Conservation (phyloP, 805 yeast genomes). For the Metschnikowia chrysomelidarum region DNA sequence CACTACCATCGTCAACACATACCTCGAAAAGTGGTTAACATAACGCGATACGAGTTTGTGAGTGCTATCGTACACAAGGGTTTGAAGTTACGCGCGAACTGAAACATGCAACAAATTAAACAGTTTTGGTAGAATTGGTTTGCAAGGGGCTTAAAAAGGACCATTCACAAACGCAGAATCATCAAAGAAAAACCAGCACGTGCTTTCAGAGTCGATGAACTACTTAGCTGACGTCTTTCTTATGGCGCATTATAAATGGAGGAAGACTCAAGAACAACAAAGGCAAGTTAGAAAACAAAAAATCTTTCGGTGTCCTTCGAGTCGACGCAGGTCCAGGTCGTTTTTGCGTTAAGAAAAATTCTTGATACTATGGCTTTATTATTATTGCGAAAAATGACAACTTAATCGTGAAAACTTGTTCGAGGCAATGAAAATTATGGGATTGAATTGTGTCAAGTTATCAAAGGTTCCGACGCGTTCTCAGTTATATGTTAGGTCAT, state of each 20-base stretch:
- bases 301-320: slow-evolving; percentile 44
- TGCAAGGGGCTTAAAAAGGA: slow-evolving; percentile 63
- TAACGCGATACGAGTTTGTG: slow-evolving; percentile 53
- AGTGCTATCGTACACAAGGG: slow-evolving; percentile 45
- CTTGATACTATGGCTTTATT: slow-evolving; percentile 46
- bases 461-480: slow-evolving; percentile 61
- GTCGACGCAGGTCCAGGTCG: slow-evolving; percentile 65
- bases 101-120: slow-evolving; percentile 54
- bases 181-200: slow-evolving; percentile 47
- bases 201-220: slow-evolving; percentile 17
- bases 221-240: slow-evolving; percentile 49
- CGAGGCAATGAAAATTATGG: too few relatives aligned
- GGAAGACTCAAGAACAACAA: too few relatives aligned
- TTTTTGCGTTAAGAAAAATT: slow-evolving; percentile 47
- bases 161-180: slow-evolving; percentile 57
- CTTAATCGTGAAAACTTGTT: too few relatives aligned
- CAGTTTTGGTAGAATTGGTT: slow-evolving; percentile 56
- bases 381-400: too few relatives aligned
- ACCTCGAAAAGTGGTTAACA: slow-evolving; percentile 31
- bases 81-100: slow-evolving; percentile 24
- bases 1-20: slow-evolving; percentile 56
- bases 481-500: slow-evolving; percentile 60
- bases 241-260: slow-evolving; percentile 66
- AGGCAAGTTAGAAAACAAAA: slow-evolving; percentile 7
- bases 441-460: too few relatives aligned